Evolutionary conservation across 441 rosid genomes (phyloP).

Genomic region (Biscutella laevigata): DNA sequence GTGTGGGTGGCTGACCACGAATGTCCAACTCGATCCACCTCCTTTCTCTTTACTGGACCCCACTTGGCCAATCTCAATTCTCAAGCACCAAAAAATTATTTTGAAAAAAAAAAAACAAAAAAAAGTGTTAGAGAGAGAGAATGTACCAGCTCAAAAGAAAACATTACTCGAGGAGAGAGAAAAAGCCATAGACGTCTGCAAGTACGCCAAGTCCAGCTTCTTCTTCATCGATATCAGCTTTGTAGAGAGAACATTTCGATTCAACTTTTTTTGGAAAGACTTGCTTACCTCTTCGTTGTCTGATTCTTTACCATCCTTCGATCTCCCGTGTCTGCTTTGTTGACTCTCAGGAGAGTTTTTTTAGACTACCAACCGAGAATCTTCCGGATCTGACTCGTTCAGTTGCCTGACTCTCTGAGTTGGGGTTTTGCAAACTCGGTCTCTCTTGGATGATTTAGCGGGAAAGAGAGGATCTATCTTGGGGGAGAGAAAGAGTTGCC

Average conservation of each 20-base stretch:
- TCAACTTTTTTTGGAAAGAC: background rate
- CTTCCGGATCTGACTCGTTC: constrained; percentile 21
- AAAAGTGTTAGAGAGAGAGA: constrained; percentile 18
- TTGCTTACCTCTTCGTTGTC: background rate
- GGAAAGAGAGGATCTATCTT: no score
- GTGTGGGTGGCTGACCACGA: constrained; percentile 30
- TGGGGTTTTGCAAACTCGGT: background rate
- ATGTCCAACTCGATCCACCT: constrained; percentile 30
- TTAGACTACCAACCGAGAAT: constrained; percentile 14
- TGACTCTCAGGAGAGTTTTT: constrained; percentile 6
- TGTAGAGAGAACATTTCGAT: constrained; percentile 8
- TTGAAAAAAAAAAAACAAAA: background rate
- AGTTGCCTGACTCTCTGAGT: constrained; percentile 16
- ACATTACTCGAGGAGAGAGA: constrained; percentile 14
- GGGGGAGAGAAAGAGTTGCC: no score
- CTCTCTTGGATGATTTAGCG: constrained; percentile 20
- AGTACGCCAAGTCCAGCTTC: constrained; percentile 16
- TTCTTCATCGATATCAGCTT: constrained; percentile 8
- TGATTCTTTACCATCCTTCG: background rate
- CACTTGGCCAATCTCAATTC: constrained; percentile 23
- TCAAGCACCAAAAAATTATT: constrained; percentile 10
- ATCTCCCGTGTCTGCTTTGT: constrained; percentile 14
- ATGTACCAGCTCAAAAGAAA: constrained; percentile 27
- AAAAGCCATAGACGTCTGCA: constrained; percentile 28
- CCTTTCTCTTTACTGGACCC: constrained; percentile 21